Base-by-base conservation (phyloP, 768 basidiomycete genomes). In the Suillus clintonianus region DNA sequence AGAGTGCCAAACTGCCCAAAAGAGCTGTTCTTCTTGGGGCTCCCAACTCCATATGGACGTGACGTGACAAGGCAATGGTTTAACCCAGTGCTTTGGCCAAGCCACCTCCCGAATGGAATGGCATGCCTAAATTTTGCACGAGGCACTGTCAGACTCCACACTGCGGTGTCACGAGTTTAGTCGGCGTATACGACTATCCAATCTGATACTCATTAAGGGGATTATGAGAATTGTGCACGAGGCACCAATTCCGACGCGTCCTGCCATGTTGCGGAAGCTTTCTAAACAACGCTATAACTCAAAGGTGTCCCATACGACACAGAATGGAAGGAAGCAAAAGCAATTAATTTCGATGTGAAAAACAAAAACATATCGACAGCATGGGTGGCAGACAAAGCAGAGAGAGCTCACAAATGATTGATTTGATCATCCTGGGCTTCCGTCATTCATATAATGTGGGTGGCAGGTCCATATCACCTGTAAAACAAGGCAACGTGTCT, bases 191-290 rank as follows among this genome's bases (percentile, higher is more conserved):
- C 24, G 41, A 32, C 24, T 3, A 19, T 57, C 56, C 56, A 39
- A 57, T 39, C 15, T 56, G 55, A 56, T 36, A 24, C 22, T 56
- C n/a, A 56, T 56, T 56, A 39, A 56, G 55, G 37, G 55, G 22
- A 24, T 39, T 56, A 27, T 57, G 5, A 41, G 27, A 37, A 27
- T 30, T 6, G 22, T 57, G 39, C 39, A 57, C 56, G 56, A 57
- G 39, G 39, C 17, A 57, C 37, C 55, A 14, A 22, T 37, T 36
- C n/a, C 19, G 22, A 15, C 54, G 15, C 24, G 24, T 24, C 24
- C 6, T 6, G 37, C 39, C 15, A 37, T 37, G 19, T 19, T 34
- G 19, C 32, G 19, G 32, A n/a, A 53, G 11, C 32, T 53, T 32
- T 53, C 11, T 3, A 53, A 53, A 53, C 30, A 53, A 36, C n/a